Conservation (phyloP, 768 basidiomycete species). For the Suillus variegatus region DNA sequence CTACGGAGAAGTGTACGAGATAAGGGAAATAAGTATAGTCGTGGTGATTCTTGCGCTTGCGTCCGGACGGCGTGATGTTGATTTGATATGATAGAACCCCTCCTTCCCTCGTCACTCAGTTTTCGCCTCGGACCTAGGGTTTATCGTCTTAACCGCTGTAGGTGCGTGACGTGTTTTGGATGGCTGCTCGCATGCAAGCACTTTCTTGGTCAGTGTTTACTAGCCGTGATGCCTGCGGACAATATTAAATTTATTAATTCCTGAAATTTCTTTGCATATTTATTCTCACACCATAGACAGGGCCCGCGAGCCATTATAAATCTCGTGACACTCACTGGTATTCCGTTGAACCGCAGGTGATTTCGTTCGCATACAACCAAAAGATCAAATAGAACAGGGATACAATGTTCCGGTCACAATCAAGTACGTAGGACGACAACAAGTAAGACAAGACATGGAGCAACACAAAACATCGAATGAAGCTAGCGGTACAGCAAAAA, state of each 20-base stretch:
- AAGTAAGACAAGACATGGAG: not conserved
- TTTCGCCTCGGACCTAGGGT: not conserved
- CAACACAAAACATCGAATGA: not conserved
- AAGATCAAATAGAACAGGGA: not conserved
- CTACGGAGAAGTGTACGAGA: too few relatives aligned
- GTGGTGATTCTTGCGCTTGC: too few relatives aligned
- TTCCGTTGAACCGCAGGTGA: not conserved
- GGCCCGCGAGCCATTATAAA: not conserved
- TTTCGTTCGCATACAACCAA: not conserved
- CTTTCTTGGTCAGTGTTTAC: not conserved
- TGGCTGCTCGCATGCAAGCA: not conserved
- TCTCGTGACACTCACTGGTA: not conserved
- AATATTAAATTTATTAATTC: not conserved
- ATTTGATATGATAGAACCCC: too few relatives aligned
- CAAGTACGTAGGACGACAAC: not conserved
- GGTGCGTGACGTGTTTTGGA: not conserved
- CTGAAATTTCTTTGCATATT: not conserved
- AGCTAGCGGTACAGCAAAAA: not conserved
- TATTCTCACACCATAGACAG: not conserved
- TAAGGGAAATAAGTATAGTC: too few relatives aligned
- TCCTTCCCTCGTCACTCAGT: too few relatives aligned
- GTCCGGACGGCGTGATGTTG: too few relatives aligned
- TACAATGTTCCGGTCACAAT: too few relatives aligned
- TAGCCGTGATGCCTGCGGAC: not conserved
- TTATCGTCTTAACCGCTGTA: not conserved